Conservation (phyloP, 176 grass and related monocot species). For the Puccinellia tenuiflora region DNA sequence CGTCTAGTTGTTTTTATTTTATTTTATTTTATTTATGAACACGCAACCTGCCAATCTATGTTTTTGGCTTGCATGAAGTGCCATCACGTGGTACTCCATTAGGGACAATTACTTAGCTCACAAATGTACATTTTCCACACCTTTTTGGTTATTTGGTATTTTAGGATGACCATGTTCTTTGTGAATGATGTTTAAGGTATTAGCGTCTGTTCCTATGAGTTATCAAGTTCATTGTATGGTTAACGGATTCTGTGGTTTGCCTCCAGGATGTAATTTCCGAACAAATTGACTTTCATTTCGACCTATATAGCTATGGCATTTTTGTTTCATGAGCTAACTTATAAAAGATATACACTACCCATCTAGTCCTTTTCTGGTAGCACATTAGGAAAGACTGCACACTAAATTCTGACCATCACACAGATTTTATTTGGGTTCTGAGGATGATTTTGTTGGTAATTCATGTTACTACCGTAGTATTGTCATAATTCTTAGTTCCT, state of each 20-base stretch:
- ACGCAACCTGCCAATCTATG: background rate
- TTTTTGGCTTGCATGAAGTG: background rate
- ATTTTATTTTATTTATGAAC: too few species aligned
- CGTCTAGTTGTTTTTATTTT: background rate
- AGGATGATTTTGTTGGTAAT: background rate
- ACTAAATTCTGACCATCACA: background rate
- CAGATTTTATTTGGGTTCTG: background rate
- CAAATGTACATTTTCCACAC: background rate
- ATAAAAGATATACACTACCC: background rate
- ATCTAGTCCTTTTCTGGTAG: background rate
- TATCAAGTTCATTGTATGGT: background rate
- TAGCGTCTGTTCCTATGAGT: background rate
- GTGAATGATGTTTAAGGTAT: background rate
- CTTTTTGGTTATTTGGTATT: conserved; percentile 9
- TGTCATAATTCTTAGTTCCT: conserved; percentile 2
- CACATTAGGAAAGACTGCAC: background rate
- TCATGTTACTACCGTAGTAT: background rate
- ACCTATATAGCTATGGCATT: background rate
- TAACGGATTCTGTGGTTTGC: background rate
- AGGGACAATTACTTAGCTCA: background rate
- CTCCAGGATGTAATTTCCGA: background rate
- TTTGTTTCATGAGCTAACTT: background rate
- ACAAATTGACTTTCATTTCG: background rate
- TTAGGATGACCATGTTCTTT: background rate
- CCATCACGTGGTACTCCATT: background rate